phyloP scores from a whole-genome alignment of 768 basidiomycete genomes.

The Leccinellum rugosiceps region DNA sequence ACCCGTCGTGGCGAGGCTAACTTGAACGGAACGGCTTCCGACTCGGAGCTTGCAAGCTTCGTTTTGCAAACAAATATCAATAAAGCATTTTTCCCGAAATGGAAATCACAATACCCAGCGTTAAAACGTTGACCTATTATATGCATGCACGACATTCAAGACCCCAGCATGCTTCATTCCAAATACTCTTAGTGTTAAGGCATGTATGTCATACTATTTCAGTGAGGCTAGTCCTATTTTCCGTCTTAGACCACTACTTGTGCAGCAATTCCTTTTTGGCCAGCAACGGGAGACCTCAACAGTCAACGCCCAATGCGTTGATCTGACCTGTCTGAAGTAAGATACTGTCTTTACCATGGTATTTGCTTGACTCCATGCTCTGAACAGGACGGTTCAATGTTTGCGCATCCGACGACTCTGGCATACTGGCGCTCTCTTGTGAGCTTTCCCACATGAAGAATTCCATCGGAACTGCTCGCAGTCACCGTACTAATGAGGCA shows the following conservation, averaged over 20 bases:
- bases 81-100: too few species aligned
- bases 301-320: neutral
- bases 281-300: neutral
- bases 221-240: neutral
- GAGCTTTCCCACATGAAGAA: neutral
- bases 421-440: neutral
- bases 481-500: slow-evolving; percentile 49
- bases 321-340: slow-evolving; percentile 16
- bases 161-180: neutral
- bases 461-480: slow-evolving; percentile 39
- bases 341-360: slow-evolving; percentile 25
- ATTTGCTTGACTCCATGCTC: slow-evolving; percentile 11
- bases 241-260: neutral
- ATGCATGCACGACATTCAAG: too few species aligned
- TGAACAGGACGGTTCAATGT: neutral
- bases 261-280: neutral
- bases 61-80: too few species aligned
- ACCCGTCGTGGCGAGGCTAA: too few species aligned
- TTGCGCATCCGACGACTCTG: neutral
- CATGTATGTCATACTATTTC: neutral
- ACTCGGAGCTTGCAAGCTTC: too few species aligned
- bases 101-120: too few species aligned
- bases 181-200: neutral
- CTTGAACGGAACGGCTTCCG: too few species aligned
- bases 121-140: too few species aligned